Evolutionary conservation across 768 basidiomycete species (phyloP).

Genomic region (Botryobasidium botryosum): DNA sequence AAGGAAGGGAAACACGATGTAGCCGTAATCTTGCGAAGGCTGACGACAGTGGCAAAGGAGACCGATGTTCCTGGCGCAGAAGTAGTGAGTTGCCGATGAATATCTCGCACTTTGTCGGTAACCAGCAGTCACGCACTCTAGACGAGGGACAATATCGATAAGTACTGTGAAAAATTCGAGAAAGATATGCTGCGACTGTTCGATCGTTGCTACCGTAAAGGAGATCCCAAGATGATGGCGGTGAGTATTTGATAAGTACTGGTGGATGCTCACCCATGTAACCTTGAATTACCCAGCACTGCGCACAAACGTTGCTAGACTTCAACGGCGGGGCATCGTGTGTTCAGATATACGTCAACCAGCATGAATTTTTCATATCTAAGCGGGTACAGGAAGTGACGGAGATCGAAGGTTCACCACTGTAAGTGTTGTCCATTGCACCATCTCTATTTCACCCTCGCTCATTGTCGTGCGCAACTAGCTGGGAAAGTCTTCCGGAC

Average conservation of each 20-base stretch:
- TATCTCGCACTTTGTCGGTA: neutral
- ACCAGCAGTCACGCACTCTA: conserved; percentile 18
- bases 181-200: conserved; percentile 96
- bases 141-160: conserved; percentile 86
- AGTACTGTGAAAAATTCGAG: conserved; percentile 97
- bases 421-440: no score
- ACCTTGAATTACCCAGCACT: conserved; percentile 47
- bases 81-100: conserved; percentile 31
- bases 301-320: conserved; percentile 88
- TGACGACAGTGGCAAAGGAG: conserved; percentile 82
- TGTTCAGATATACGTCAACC: conserved; percentile 97
- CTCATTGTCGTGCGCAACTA: conserved; percentile 19
- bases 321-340: conserved; percentile 97
- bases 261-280: neutral
- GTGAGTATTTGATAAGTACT: conserved; percentile 20
- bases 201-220: conserved; percentile 87
- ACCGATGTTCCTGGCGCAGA: conserved; percentile 76
- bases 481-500: conserved; percentile 70
- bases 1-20: conserved; percentile 76
- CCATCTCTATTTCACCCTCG: neutral
- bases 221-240: conserved; percentile 99
- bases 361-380: conserved; percentile 96
- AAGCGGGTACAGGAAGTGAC: conserved; percentile 61
- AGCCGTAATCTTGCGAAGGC: conserved; percentile 67
- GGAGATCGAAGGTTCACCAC: conserved; percentile 35